Conservation (phyloP, 2,329 filamentous ascomycete species). For the Monosporascus sp. region DNA sequence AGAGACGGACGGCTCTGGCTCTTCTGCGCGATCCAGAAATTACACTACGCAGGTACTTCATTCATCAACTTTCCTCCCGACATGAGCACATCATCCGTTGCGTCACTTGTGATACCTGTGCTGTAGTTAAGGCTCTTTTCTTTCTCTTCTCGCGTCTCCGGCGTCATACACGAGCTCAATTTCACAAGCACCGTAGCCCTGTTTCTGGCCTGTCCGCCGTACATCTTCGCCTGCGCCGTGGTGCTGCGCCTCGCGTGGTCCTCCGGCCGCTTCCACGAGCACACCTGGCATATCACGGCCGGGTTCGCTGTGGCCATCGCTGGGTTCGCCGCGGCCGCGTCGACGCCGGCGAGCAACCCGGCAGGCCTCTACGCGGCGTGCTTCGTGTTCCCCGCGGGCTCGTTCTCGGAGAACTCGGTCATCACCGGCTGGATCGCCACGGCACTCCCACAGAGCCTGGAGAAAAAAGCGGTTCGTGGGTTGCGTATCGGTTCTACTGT, state of each 20-base stretch:
- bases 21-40: slow-evolving; percentile 43
- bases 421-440: slow-evolving; percentile 41
- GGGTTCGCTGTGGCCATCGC: slow-evolving; percentile 35
- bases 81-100: slow-evolving; percentile 13
- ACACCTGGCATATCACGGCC: slow-evolving; percentile 43
- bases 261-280: slow-evolving; percentile 42
- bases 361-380: slow-evolving; percentile 35
- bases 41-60: slow-evolving; percentile 1
- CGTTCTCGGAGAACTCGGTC: slow-evolving; percentile 40
- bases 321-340: slow-evolving; percentile 33
- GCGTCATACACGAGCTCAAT: slow-evolving; percentile 43
- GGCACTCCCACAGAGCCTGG: slow-evolving; percentile 39
- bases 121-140: background rate
- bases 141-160: slow-evolving; percentile 26
- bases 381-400: slow-evolving; percentile 36
- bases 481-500: background rate
- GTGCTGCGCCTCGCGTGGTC: slow-evolving; percentile 44
- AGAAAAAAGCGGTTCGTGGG: slow-evolving; percentile 37
- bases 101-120: no score
- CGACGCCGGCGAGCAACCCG: slow-evolving; percentile 28
- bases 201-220: slow-evolving; percentile 48
- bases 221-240: slow-evolving; percentile 41
- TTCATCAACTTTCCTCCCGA: slow-evolving; percentile 33
- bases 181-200: slow-evolving; percentile 46
- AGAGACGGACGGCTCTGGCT: slow-evolving; percentile 45